Percentiles rank a stretch among this genome's conserved stretches.
phyloP scores from a whole-genome alignment of 371 early-diverging fungal species.

The Catenaria anguillulae region DNA sequence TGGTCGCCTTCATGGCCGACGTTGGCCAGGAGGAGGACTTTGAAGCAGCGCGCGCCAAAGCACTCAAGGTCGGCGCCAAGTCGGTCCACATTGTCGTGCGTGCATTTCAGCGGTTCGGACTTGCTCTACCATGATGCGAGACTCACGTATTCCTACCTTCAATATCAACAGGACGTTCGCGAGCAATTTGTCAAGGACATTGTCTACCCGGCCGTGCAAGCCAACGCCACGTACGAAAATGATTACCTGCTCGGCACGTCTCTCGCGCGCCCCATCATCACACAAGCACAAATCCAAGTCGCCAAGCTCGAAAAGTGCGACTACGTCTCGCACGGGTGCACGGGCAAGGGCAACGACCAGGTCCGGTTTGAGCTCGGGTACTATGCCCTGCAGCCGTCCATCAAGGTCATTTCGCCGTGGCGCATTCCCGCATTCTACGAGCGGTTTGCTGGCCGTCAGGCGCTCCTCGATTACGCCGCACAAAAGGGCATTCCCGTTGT shows the following conservation, averaged over 20 bases:
- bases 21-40: conserved; percentile 98
- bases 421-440: conserved; percentile 80
- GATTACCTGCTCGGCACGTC: conserved; percentile 93
- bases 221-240: conserved; percentile 86
- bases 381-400: conserved; percentile 81
- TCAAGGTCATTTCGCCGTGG: conserved; percentile 94
- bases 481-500: conserved; percentile 82
- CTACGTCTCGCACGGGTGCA: conserved; percentile 93
- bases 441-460: conserved; percentile 84
- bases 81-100: conserved; percentile 91
- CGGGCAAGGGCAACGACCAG: conserved; percentile 98
- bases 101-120: too few species aligned
- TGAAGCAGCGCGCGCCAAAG: conserved; percentile 81
- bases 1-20: conserved; percentile 90
- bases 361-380: conserved; percentile 96
- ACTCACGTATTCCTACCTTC: not conserved
- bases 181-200: conserved; percentile 82
- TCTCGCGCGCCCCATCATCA: conserved; percentile 91
- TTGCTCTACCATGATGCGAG: not conserved
- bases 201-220: conserved; percentile 84
- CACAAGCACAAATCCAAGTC: conserved; percentile 74
- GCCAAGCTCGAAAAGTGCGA: conserved; percentile 81
- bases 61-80: conserved; percentile 76
- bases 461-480: conserved; percentile 79
- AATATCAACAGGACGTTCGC: conserved; percentile 39